phyloP scores from a whole-genome alignment of 306 rosid genomes.

The Malus sieversii region DNA sequence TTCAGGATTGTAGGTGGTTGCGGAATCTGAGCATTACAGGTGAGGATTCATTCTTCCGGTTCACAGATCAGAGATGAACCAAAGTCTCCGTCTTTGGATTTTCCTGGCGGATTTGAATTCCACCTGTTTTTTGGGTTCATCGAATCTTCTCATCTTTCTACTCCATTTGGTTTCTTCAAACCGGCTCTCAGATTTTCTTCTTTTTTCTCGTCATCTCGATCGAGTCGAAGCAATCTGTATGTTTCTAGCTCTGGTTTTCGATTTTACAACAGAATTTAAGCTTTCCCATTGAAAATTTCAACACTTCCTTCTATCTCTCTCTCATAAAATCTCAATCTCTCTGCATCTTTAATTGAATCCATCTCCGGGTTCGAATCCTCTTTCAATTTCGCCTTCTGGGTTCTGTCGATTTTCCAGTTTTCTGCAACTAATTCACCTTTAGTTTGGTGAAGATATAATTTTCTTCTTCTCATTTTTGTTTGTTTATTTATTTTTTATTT shows the following conservation, averaged over 20 bases:
- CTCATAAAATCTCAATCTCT: neutral
- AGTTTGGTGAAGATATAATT: neutral
- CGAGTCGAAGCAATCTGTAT: conserved; percentile 2
- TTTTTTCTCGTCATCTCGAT: conserved; percentile 17
- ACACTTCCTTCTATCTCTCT: neutral
- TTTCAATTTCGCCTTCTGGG: neutral
- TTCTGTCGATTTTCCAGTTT: conserved; percentile 3
- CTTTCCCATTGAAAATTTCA: conserved; percentile 14
- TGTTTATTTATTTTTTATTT: neutral
- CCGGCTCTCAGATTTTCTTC: conserved; percentile 13
- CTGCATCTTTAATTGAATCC: neutral
- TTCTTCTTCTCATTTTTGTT: neutral
- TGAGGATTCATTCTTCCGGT: conserved; percentile 28
- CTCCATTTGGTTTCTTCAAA: conserved; percentile 2
- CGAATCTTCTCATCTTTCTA: conserved; percentile 3
- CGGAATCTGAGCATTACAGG: conserved; percentile 44
- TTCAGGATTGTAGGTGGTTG: conserved; percentile 3
- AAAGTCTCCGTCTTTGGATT: conserved; percentile 6
- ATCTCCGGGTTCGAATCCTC: neutral
- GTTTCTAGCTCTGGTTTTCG: neutral
- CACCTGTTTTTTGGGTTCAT: neutral
- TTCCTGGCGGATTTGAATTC: conserved; percentile 5
- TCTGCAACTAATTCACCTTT: neutral
- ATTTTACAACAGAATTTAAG: conserved; percentile 2
- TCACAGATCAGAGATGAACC: conserved; percentile 26